These are phyloP conservation scores for Acer saccharum DNA, from an alignment of 345 rosid genomes.

Conservation along the genomic window DNA sequence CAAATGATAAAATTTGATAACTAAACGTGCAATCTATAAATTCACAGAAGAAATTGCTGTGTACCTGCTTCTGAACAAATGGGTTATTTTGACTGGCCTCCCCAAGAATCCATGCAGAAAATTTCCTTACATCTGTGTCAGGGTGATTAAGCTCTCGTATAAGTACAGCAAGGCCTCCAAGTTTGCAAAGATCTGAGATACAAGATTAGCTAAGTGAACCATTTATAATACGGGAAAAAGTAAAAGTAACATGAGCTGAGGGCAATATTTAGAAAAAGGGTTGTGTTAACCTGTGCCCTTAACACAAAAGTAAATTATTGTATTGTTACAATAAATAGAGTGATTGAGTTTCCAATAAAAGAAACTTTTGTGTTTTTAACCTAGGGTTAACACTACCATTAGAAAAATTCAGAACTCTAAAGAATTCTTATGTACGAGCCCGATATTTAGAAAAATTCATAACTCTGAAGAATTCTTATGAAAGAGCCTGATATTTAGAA, in stretches of 20 bases:
- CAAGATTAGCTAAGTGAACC: constrained; percentile 7
- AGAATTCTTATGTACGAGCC: neutral
- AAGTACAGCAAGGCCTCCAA: constrained; percentile 69
- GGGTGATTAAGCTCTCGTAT: constrained; percentile 63
- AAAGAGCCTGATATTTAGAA: neutral
- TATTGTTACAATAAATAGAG: too few relatives aligned
- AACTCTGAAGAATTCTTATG: neutral
- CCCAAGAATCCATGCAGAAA: constrained; percentile 96
- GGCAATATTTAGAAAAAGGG: neutral
- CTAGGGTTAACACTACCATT: too few relatives aligned
- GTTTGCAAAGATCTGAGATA: constrained; percentile 71
- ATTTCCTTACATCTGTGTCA: constrained; percentile 64
- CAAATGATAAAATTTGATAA: neutral
- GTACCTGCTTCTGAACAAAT: constrained; percentile 76
- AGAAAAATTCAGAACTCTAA: too few relatives aligned
- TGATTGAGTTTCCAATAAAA: too few relatives aligned
- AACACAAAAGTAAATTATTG: too few relatives aligned
- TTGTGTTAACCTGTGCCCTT: too few relatives aligned
- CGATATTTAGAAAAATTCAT: neutral
- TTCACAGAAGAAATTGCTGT: neutral
- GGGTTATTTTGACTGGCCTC: constrained; percentile 92
- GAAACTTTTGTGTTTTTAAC: too few relatives aligned
- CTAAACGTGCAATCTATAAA: neutral
- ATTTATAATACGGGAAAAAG: neutral
- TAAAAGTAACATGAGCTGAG: neutral